phyloP scores from a whole-genome alignment of 495 filamentous ascomycete genomes.

The Tuber aestivum region DNA sequence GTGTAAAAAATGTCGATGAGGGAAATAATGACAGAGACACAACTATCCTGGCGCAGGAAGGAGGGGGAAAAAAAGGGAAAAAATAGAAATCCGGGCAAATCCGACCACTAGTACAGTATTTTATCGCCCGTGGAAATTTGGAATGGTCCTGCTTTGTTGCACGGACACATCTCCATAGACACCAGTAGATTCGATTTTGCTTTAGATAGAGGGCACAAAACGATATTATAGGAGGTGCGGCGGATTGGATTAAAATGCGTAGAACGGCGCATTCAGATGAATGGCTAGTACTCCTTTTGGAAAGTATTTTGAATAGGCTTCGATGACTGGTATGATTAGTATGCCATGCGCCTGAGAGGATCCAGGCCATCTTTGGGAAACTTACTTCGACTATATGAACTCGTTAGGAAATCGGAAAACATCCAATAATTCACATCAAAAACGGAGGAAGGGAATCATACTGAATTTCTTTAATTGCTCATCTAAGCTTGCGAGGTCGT shows the following conservation, averaged over 20 bases:
- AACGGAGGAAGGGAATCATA: constrained; percentile 11
- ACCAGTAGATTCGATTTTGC: neutral
- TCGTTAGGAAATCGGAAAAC: constrained; percentile 8
- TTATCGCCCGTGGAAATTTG: neutral
- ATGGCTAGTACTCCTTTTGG: constrained; percentile 40
- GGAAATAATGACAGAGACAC: neutral
- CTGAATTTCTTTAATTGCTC: constrained; percentile 43
- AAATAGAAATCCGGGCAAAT: constrained; percentile 2
- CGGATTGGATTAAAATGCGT: neutral
- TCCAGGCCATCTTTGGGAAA: constrained; percentile 1
- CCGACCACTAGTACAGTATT: neutral
- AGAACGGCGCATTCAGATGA: neutral
- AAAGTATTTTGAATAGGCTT: constrained; percentile 42
- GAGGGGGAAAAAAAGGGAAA: neutral
- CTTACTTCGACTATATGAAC: constrained; percentile 33
- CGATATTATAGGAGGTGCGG: neutral
- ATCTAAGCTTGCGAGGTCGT: constrained; percentile 58
- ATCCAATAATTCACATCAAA: constrained; percentile 2
- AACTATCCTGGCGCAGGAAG: neutral
- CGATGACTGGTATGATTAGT: constrained; percentile 36
- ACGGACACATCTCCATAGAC: constrained; percentile 3
- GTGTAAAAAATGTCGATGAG: neutral
- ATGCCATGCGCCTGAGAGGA: constrained; percentile 1
- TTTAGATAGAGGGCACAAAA: neutral
- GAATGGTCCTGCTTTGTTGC: neutral